These are phyloP conservation scores for Kluyveromyces wickerhamii DNA, from an alignment of 805 yeast genomes.

Conservation along the genomic window DNA sequence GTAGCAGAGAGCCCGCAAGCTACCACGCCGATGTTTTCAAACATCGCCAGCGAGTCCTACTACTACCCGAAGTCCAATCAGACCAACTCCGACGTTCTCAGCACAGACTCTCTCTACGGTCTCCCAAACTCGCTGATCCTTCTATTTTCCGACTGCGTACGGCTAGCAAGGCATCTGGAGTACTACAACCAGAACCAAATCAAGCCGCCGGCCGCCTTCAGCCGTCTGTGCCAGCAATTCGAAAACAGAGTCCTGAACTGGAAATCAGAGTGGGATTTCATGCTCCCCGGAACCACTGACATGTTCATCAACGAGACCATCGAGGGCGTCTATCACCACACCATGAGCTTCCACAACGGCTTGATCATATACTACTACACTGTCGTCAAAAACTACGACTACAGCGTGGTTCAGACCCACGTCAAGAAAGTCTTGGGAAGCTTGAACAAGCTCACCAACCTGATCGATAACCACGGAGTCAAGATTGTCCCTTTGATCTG, in stretches of 20 bases:
- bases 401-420: conserved; percentile 51
- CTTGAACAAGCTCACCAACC: conserved; percentile 50
- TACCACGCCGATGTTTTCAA: conserved; percentile 35
- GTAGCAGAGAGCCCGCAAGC: conserved; percentile 7
- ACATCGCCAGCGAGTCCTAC: conserved; percentile 34
- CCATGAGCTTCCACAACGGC: conserved; percentile 69
- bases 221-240: conserved; percentile 25
- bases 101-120: conserved; percentile 78
- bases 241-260: conserved; percentile 52
- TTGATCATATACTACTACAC: conserved; percentile 64
- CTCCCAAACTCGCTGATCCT: conserved; percentile 72
- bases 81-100: conserved; percentile 48
- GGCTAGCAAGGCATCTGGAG: conserved; percentile 53
- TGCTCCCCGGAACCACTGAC: conserved; percentile 20
- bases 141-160: conserved; percentile 65
- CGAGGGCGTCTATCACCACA: conserved; percentile 73
- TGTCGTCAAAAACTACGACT: conserved; percentile 47
- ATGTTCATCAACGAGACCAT: conserved; percentile 33
- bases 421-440: conserved; percentile 56
- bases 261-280: conserved; percentile 69
- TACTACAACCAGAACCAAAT: conserved; percentile 31
- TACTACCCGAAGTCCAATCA: conserved; percentile 31
- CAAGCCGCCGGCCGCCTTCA: conserved; percentile 20
- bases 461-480: conserved; percentile 42
- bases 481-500: conserved; percentile 72